These are phyloP conservation scores for Diaporthe humulicola DNA, from an alignment of 2,329 filamentous ascomycete species.

Conservation along the genomic window DNA sequence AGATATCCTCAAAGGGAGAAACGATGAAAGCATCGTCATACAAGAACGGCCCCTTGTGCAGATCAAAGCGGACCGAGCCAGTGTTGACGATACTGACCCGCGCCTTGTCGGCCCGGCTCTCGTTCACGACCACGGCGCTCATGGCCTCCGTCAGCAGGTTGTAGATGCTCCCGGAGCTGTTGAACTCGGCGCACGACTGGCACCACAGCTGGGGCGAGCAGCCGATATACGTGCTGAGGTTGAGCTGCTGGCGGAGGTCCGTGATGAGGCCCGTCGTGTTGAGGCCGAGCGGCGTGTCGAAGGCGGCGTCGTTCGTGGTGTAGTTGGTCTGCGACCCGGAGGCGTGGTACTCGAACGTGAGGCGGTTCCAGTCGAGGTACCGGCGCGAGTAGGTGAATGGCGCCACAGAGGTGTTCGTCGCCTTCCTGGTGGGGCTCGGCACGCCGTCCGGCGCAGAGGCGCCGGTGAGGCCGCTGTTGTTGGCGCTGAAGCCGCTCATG, in stretches of 20 bases:
- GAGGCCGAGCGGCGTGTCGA: conserved; percentile 42
- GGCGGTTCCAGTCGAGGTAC: conserved; percentile 77
- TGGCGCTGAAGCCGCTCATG: conserved; percentile 69
- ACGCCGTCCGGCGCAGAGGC: conserved; percentile 53
- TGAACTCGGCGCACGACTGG: conserved; percentile 66
- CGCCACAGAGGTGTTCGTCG: conserved; percentile 52
- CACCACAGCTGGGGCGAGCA: conserved; percentile 74
- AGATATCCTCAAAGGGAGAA: conserved; percentile 66
- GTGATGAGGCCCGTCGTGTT: conserved; percentile 49
- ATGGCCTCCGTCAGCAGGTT: conserved; percentile 65
- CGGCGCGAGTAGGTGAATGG: conserved; percentile 66
- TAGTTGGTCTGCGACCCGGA: conserved; percentile 48
- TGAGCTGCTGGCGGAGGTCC: conserved; percentile 62
- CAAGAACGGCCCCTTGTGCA: conserved; percentile 74
- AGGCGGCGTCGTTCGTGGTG: conserved; percentile 35
- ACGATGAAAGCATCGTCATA: conserved; percentile 66
- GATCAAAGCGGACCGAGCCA: conserved; percentile 71
- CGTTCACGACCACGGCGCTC: conserved; percentile 64
- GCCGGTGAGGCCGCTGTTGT: conserved; percentile 57
- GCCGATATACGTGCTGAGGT: conserved; percentile 65
- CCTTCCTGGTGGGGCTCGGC: conserved; percentile 55
- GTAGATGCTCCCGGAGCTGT: conserved; percentile 67
- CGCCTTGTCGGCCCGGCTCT: conserved; percentile 61
- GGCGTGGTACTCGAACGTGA: conserved; percentile 75
- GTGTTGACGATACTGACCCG: conserved; percentile 73